These are phyloP conservation scores for Arthroderma sp. DNA, from an alignment of 2,329 filamentous ascomycete species.

Conservation along the genomic window DNA sequence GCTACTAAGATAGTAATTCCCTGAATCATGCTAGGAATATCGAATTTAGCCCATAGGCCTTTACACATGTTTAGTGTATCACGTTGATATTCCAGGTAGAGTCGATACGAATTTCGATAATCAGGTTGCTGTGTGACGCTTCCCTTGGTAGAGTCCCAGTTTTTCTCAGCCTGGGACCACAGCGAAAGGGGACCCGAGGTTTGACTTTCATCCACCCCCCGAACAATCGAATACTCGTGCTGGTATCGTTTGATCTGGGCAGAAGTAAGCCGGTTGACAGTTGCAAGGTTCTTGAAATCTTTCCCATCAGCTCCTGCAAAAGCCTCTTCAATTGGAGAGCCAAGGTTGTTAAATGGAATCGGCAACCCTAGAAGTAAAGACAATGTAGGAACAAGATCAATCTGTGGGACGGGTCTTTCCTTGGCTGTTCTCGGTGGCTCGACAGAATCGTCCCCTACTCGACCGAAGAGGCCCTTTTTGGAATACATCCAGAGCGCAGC, in stretches of 20 bases:
- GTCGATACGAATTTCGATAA: slow-evolving; percentile 35
- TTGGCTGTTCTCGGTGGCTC: slow-evolving; percentile 57
- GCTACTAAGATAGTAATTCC: slow-evolving; percentile 60
- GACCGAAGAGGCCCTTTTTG: slow-evolving; percentile 70
- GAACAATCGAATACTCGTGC: slow-evolving; percentile 61
- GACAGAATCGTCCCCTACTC: slow-evolving; percentile 47
- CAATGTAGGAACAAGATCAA: slow-evolving; percentile 87
- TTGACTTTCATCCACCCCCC: slow-evolving; percentile 51
- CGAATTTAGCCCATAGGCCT: slow-evolving; percentile 80
- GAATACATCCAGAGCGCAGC: slow-evolving; percentile 98
- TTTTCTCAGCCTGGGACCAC: slow-evolving; percentile 47
- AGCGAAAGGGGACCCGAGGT: slow-evolving; percentile 43
- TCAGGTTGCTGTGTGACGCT: slow-evolving; percentile 19
- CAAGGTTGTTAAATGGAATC: slow-evolving; percentile 92
- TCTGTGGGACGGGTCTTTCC: slow-evolving; percentile 61
- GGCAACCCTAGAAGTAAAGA: slow-evolving; percentile 78
- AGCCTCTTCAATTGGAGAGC: slow-evolving; percentile 83
- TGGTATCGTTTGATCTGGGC: slow-evolving; percentile 87
- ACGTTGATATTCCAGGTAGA: slow-evolving; percentile 61
- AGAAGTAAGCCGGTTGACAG: slow-evolving; percentile 62
- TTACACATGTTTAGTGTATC: slow-evolving; percentile 70
- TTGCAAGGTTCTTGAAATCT: slow-evolving; percentile 63
- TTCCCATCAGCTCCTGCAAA: slow-evolving; percentile 54
- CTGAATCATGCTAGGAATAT: slow-evolving; percentile 70
- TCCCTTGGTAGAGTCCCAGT: slow-evolving; percentile 36